phyloP scores from a whole-genome alignment of 768 basidiomycete genomes.

The Suillus variegatus region DNA sequence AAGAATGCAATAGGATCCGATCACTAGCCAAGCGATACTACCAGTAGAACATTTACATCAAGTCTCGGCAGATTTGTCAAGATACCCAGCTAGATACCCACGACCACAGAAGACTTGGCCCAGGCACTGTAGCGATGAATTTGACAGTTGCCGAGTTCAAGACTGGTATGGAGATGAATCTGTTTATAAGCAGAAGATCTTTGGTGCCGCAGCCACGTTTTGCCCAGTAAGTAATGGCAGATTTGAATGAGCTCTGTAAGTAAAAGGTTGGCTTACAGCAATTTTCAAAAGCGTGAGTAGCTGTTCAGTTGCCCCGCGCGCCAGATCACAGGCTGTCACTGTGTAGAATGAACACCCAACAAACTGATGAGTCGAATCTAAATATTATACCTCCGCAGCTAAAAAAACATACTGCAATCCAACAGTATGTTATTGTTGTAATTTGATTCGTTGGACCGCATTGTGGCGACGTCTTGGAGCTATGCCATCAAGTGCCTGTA shows the following conservation, averaged over 20 bases:
- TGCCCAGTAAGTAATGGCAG: too few relatives aligned
- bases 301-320: too few relatives aligned
- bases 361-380: too few relatives aligned
- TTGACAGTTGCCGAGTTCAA: neutral
- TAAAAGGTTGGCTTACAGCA: too few relatives aligned
- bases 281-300: too few relatives aligned
- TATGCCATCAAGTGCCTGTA: neutral
- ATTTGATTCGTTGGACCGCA: neutral
- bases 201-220: neutral
- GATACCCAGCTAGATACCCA: neutral
- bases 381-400: neutral
- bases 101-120: neutral
- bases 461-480: neutral
- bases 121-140: neutral
- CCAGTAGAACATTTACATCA: neutral
- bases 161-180: neutral
- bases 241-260: too few relatives aligned
- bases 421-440: neutral
- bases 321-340: too few relatives aligned
- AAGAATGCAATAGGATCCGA: neutral
- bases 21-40: neutral
- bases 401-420: neutral
- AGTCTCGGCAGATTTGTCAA: neutral
- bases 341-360: neutral
- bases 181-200: neutral